Evolutionary conservation across 2,329 filamentous ascomycete genomes (phyloP).

Genomic region (Cercospora beticola): DNA sequence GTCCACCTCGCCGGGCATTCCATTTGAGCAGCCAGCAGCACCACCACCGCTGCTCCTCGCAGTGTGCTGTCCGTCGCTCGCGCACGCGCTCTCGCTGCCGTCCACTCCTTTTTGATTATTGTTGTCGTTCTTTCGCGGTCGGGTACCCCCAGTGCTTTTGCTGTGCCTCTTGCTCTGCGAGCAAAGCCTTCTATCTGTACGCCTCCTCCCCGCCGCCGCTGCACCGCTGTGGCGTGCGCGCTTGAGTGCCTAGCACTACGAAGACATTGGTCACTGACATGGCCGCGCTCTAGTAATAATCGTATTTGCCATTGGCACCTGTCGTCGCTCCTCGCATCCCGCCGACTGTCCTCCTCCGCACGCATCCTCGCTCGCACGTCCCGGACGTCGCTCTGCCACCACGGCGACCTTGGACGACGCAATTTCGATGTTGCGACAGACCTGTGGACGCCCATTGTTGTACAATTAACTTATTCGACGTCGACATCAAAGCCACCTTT

Average conservation of each 20-base stretch:
- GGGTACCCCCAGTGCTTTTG: constrained; percentile 19
- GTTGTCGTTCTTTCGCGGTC: constrained; percentile 20
- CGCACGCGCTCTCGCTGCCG: constrained; percentile 21
- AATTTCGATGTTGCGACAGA: neutral
- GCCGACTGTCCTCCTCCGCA: neutral
- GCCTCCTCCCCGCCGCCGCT: constrained; percentile 6
- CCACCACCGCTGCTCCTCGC: constrained; percentile 5
- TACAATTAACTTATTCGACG: constrained; percentile 7
- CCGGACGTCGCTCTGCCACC: neutral
- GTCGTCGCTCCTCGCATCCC: neutral
- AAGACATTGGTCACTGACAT: constrained; percentile 9
- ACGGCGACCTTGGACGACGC: neutral
- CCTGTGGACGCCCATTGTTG: neutral
- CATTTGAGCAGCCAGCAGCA: constrained; percentile 6
- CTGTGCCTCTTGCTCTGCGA: constrained; percentile 28
- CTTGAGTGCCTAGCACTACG: neutral
- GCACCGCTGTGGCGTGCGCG: constrained; percentile 4
- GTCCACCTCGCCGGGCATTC: constrained; percentile 7
- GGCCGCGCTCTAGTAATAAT: constrained; percentile 14
- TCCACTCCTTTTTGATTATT: constrained; percentile 25
- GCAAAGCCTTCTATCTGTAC: constrained; percentile 24
- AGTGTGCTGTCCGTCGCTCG: constrained; percentile 14
- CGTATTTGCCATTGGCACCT: constrained; percentile 11
- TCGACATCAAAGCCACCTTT: constrained; percentile 9
- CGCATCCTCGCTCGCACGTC: neutral